Evolutionary conservation across 805 yeast genomes (phyloP).

Genomic region (Cyberlindnera maritima): DNA sequence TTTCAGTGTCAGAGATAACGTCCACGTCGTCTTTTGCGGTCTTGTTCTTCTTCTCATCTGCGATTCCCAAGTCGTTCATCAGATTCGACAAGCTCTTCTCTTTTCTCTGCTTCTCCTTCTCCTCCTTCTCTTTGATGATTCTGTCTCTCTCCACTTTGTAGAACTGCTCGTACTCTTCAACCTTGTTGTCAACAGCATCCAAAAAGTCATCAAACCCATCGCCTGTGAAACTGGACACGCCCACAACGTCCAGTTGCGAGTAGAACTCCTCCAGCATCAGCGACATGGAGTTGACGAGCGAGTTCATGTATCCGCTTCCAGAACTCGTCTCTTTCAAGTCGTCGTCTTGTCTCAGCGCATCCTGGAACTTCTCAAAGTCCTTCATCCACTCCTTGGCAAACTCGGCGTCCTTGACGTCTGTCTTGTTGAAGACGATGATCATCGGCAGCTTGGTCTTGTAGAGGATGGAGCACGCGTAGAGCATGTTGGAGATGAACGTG

Average conservation of each 20-base stretch:
- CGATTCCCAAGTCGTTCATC: constrained; percentile 85
- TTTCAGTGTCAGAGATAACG: constrained; percentile 52
- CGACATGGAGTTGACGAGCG: constrained; percentile 91
- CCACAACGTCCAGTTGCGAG: constrained; percentile 85
- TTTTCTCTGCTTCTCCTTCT: constrained; percentile 68
- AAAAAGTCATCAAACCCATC: constrained; percentile 91
- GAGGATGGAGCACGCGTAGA: constrained; percentile 94
- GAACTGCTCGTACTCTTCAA: constrained; percentile 78
- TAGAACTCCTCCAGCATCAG: constrained; percentile 95
- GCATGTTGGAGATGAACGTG: constrained; percentile 97
- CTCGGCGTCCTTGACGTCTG: constrained; percentile 80
- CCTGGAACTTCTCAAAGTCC: constrained; percentile 90
- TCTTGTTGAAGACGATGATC: constrained; percentile 94
- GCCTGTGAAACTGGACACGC: constrained; percentile 93
- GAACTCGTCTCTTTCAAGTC: constrained; percentile 56
- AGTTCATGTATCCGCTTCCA: constrained; percentile 89
- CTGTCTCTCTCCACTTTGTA: constrained; percentile 86
- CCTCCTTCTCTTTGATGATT: constrained; percentile 71
- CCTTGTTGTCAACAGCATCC: constrained; percentile 80
- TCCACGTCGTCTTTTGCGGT: constrained; percentile 43
- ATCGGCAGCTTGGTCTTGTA: constrained; percentile 96
- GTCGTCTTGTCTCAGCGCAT: constrained; percentile 64
- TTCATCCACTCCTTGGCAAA: constrained; percentile 97
- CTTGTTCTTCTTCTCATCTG: constrained; percentile 35
- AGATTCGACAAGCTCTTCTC: constrained; percentile 66